Conservation (phyloP, 2,329 filamentous ascomycete species). For the Chlorencoelia australis region DNA sequence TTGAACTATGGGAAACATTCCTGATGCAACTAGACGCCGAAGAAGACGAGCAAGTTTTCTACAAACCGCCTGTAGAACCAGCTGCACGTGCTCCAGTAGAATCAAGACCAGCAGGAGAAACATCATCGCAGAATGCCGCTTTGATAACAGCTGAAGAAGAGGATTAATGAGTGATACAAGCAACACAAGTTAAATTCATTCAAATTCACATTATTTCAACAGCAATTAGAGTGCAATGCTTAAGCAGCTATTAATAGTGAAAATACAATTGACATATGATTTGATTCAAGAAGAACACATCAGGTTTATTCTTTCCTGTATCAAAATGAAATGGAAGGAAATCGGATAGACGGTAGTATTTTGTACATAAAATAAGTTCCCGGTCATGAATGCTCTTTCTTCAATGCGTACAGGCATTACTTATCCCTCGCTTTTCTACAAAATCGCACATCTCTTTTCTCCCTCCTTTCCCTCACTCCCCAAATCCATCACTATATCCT, state of each 20-base stretch:
- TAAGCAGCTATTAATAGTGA: too few species aligned
- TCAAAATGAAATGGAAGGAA: neutral
- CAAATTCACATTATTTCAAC: too few species aligned
- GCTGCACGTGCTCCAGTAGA: conserved; percentile 37
- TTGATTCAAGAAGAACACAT: too few species aligned
- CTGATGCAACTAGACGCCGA: conserved; percentile 91
- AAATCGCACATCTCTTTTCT: too few species aligned
- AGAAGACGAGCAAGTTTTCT: conserved; percentile 66
- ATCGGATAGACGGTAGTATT: conserved; percentile 2
- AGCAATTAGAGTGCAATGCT: too few species aligned
- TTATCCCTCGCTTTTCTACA: too few species aligned
- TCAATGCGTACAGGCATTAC: too few species aligned
- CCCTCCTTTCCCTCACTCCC: too few species aligned
- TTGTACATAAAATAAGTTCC: conserved; percentile 26
- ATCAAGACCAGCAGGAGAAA: conserved; percentile 27
- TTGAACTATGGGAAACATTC: conserved; percentile 97
- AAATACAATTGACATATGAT: too few species aligned
- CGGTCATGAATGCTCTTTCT: conserved; percentile 9
- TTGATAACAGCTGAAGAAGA: conserved; percentile 20
- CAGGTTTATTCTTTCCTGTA: too few species aligned
- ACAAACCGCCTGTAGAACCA: conserved; percentile 51
- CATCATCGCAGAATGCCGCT: conserved; percentile 12
- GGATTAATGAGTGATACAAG: conserved; percentile 8
- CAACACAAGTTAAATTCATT: too few species aligned
- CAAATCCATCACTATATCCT: too few species aligned